phyloP scores from a whole-genome alignment of 2,329 filamentous ascomycete genomes.

The Elsinoe batatas region DNA sequence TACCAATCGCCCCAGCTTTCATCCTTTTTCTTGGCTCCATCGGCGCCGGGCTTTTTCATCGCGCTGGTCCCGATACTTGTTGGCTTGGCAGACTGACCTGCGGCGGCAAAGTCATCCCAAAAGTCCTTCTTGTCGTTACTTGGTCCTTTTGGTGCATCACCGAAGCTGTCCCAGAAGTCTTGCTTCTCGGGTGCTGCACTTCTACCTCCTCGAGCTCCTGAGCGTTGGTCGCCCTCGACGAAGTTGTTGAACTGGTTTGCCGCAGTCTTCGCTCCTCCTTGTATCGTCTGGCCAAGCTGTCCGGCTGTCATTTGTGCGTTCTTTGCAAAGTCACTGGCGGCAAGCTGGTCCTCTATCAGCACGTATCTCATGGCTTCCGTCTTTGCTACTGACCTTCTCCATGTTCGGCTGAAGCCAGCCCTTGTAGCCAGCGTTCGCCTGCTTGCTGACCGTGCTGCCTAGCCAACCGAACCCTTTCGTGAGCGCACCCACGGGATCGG shows the following conservation, averaged over 20 bases:
- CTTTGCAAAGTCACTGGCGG: constrained; percentile 50
- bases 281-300: constrained; percentile 51
- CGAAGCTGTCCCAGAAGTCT: constrained; percentile 90
- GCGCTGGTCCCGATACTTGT: constrained; percentile 54
- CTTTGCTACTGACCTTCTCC: constrained; percentile 48
- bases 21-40: constrained; percentile 40
- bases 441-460: constrained; percentile 74
- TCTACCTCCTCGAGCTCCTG: constrained; percentile 28
- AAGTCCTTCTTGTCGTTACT: constrained; percentile 44
- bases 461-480: constrained; percentile 95
- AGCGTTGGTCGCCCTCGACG: constrained; percentile 59
- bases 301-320: constrained; percentile 51
- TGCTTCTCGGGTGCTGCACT: constrained; percentile 55
- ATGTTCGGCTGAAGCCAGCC: constrained; percentile 88
- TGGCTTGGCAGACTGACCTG: constrained; percentile 26
- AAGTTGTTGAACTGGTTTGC: constrained; percentile 76
- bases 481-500: constrained; percentile 77
- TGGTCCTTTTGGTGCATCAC: constrained; percentile 48
- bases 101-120: constrained; percentile 39
- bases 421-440: constrained; percentile 83
- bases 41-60: constrained; percentile 42
- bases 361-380: constrained; percentile 1
- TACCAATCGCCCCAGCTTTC: constrained; percentile 49
- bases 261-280: constrained; percentile 58
- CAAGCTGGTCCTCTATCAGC: constrained; percentile 47